phyloP scores from a whole-genome alignment of 768 basidiomycete species.

The Trametes punicea region DNA sequence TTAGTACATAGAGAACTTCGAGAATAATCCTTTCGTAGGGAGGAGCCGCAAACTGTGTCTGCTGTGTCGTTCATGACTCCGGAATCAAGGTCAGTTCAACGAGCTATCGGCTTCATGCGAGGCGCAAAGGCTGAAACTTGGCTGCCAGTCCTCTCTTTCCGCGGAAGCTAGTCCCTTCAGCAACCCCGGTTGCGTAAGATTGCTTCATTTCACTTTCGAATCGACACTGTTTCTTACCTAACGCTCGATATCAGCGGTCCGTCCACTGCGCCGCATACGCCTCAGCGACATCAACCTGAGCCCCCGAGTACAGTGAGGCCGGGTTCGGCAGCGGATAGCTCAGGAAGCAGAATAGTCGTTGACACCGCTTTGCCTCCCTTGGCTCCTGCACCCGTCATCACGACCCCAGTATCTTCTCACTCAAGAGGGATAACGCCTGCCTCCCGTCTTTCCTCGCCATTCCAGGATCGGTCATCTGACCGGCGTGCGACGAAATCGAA shows the following conservation, averaged over 20 bases:
- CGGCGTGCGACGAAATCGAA: slow-evolving; percentile 16
- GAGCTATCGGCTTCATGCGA: neutral
- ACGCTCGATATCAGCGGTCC: neutral
- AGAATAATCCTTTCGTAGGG: neutral
- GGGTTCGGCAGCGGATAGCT: neutral
- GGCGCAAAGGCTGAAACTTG: neutral
- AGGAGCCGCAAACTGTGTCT: neutral
- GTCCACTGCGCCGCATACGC: slow-evolving; percentile 11
- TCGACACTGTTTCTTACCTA: neutral
- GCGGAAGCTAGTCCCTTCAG: slow-evolving; percentile 16
- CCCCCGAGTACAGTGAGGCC: neutral
- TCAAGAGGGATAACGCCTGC: slow-evolving; percentile 24
- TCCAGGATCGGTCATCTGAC: slow-evolving; percentile 26
- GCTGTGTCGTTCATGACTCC: slow-evolving; percentile 26
- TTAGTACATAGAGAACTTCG: neutral
- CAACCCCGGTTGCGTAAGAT: slow-evolving; percentile 7
- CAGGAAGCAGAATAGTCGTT: neutral
- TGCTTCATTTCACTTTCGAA: neutral
- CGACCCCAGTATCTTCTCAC: slow-evolving; percentile 8
- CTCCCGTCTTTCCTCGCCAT: slow-evolving; percentile 32
- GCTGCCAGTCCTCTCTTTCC: slow-evolving; percentile 22
- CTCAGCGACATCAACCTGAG: neutral
- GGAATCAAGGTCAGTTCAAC: slow-evolving; percentile 27
- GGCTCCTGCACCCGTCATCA: slow-evolving; percentile 18
- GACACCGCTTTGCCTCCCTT: neutral